Conservation (phyloP, 345 rosid genomes). For the Psidium guajava region DNA sequence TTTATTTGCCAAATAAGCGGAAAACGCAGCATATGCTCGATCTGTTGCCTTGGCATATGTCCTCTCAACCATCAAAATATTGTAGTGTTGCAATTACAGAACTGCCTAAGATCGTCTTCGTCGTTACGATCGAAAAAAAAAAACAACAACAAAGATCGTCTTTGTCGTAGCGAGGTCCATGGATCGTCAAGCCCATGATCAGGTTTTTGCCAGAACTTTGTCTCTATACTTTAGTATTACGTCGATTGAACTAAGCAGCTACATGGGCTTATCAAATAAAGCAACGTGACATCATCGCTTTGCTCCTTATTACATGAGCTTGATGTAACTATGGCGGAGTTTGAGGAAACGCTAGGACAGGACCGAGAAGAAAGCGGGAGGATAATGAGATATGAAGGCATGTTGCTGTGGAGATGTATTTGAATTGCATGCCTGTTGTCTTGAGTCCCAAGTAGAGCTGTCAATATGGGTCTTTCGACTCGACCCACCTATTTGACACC, state of each 20-base stretch:
- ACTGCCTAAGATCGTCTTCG: background rate
- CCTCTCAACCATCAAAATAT: background rate
- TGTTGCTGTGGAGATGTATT: background rate
- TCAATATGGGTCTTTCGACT: too few species aligned
- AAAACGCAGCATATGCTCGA: too few species aligned
- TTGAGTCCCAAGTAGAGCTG: too few species aligned
- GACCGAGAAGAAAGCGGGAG: background rate
- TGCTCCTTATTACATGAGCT: background rate
- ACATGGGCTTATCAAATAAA: rapidly evolving
- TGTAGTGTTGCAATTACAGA: background rate
- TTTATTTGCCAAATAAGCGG: too few species aligned
- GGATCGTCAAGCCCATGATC: background rate
- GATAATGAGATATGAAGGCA: background rate
- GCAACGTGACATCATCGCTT: background rate
- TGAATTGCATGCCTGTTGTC: too few species aligned
- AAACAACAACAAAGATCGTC: too few species aligned
- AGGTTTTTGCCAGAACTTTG: background rate
- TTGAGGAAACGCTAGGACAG: background rate
- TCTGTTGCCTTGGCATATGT: background rate
- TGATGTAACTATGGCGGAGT: background rate
- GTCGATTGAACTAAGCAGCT: background rate
- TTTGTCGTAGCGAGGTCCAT: background rate
- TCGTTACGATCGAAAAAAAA: too few species aligned
- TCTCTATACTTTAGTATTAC: background rate
- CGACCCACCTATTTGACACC: too few species aligned